These are phyloP conservation scores for Rhododendron griersonianum DNA, from an alignment of 148 eudicot species.

Conservation along the genomic window DNA sequence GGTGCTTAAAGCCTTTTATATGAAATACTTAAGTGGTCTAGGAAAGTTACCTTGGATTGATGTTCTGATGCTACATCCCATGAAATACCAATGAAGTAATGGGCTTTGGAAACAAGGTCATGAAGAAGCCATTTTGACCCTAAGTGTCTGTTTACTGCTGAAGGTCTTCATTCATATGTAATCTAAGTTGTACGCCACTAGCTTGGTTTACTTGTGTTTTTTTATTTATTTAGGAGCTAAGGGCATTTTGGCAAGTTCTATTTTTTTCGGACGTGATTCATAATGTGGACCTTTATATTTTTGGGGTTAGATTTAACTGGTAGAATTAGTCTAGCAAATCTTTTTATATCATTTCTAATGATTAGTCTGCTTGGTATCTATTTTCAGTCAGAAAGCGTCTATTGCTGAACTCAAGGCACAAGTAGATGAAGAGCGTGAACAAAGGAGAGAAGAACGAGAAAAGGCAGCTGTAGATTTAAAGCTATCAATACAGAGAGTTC, in stretches of 20 bases:
- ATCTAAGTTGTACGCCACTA: background rate
- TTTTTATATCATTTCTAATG: background rate
- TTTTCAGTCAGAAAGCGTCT: conserved; percentile 73
- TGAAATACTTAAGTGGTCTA: background rate
- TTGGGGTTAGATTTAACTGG: background rate
- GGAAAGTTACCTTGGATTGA: background rate
- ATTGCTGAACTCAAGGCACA: conserved; percentile 63
- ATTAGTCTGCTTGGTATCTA: conserved; percentile 18
- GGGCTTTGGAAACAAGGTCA: background rate
- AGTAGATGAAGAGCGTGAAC: conserved; percentile 87
- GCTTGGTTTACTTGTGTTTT: background rate
- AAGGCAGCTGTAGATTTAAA: conserved; percentile 66
- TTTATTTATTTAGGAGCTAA: background rate
- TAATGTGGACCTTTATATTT: background rate
- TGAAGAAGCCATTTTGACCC: background rate
- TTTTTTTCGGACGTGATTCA: background rate
- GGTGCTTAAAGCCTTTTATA: background rate
- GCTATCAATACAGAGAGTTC: conserved; percentile 65
- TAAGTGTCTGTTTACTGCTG: background rate
- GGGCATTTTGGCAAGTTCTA: background rate
- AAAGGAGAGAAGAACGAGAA: conserved; percentile 86
- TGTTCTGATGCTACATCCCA: background rate
- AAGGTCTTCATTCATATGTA: background rate
- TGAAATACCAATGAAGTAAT: background rate
- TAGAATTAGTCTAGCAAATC: background rate